Percentiles rank a stretch among this genome's conserved stretches.
Conservation (phyloP, 495 filamentous ascomycete genomes). For the Aeminium ludgeri region DNA sequence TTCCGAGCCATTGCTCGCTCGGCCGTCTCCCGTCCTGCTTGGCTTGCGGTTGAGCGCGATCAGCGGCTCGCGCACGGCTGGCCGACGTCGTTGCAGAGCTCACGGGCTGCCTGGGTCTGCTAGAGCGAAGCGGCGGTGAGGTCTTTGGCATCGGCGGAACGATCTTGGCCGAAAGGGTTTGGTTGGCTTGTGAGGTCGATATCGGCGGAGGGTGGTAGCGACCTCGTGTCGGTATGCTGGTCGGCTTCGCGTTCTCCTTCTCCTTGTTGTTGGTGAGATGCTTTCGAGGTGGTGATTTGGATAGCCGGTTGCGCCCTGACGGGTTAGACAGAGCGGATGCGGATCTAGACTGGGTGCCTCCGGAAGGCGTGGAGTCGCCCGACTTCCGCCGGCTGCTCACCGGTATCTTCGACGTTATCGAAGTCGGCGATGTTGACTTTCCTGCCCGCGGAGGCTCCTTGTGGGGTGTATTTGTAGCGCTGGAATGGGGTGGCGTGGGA, state of each 20-base stretch:
- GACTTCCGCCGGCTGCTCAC: constrained; percentile 34
- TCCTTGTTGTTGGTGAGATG: not conserved
- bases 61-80: constrained; percentile 43
- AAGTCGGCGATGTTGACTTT: too few species aligned
- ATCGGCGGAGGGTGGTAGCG: constrained; percentile 14
- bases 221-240: constrained; percentile 3
- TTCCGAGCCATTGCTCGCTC: constrained; percentile 14
- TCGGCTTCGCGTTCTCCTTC: constrained; percentile 8
- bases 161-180: constrained; percentile 48
- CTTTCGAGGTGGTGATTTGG: constrained; percentile 10
- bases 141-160: constrained; percentile 42
- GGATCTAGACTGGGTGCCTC: constrained; percentile 28
- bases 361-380: constrained; percentile 31
- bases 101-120: constrained; percentile 62
- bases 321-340: constrained; percentile 26
- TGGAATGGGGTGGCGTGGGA: constrained; percentile 14
- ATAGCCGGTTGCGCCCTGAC: constrained; percentile 1
- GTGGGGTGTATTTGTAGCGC: constrained; percentile 14
- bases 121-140: constrained; percentile 66
- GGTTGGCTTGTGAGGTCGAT: constrained; percentile 18
- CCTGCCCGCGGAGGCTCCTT: too few species aligned
- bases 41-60: constrained; percentile 23
- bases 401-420: constrained; percentile 43
- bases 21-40: constrained; percentile 7
- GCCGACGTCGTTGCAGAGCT: constrained; percentile 51